Base-by-base conservation (phyloP, 495 filamentous ascomycete genomes). In the Lophiostoma macrostomum region DNA sequence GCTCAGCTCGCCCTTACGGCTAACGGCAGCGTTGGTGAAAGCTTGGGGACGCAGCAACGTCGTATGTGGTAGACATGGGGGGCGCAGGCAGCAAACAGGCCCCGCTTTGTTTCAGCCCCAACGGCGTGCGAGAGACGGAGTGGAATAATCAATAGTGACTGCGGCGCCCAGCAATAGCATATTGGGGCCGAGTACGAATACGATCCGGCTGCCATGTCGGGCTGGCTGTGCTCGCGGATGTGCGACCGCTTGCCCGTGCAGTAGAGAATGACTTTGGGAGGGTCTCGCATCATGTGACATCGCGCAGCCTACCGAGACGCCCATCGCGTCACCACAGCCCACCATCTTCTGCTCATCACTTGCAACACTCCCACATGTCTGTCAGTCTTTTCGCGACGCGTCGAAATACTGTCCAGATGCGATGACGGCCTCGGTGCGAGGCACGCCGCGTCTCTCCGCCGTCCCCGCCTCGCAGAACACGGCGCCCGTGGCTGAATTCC, bases 401-500 rank as follows among this genome's bases (percentile, higher is more conserved):
- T 32, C 35, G 22, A 23, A 20, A 4, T 36, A 31, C 24, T 3
- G 20, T 20, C 31, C n/a, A 22, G 11, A 28, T 28, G 63, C 44
- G 40, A 76, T 76, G 74, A 68, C 69, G 22, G 64, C 64, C 4
- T 60, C 73, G 22, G 19, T 42, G 4, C 65, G 46, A 16, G 56
- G 58, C 55, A 61, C 70, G 37, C 47, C 67, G 47, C 55, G 56
- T 42, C 59, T 73, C 37, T 57, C 58, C 13, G 58, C 29, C 40
- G n/a, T 64, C 34, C 51, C 60, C 30, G 34, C 56, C 1, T 48
- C 60, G n/a, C 60, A 64, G 45, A 64, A 64, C 65, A 90, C 85
- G 27, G 88, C 90, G 2, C 76, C 79, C 0, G 86, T 95, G 22
- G 71, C 85, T 59, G 88, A 93, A 57, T 91, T 83, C 63, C 74